Evolutionary conservation across 495 filamentous ascomycete species (phyloP), one percentile per base, ranked within the genome.

Genomic region (Xylaria grammica): DNA sequence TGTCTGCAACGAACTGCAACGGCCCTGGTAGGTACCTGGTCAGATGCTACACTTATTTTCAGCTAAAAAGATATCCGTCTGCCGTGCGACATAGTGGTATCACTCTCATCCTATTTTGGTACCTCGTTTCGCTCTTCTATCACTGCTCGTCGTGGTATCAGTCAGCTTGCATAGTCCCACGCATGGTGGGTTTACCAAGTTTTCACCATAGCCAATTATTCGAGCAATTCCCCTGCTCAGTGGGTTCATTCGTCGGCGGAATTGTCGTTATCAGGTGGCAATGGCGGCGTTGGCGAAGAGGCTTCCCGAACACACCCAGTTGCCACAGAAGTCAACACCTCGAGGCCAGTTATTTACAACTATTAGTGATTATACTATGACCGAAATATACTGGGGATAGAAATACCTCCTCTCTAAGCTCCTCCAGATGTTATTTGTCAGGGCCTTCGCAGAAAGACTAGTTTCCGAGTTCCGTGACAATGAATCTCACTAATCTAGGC

Each of bases 321-420:
- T 38, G 13, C 34, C 34, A 6, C 34, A 38, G 34, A 38, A 6
- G 34, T 38, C 34, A 38, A 13, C 34, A 55, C 50, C 19, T 4
- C 2, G 1, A 5, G 58, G 53, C 3, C 11, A 59, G 26, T 40
- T 69, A 13, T 63, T 69, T 13, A 26, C 51, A 27, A 26, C 34
- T 4, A 3, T 68, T 19, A 57, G 42, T 42, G 42, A 65, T 19
- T 1, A 38, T 24, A 8, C 30, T 20, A 3, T 26, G 24, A 0
- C 46, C 27, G 29, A 62, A 15, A 42, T 42, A 0, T 13, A 45
- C 38, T 29, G 62, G 20, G 8, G 27, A 8, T 32, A 62, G 9
- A 71, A 77, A 4, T 83, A 84, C 59, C 61, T 55, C n/a, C 45
- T 75, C 0, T 77, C 77, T 8, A 84, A 84, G 58, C 69, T 84